Evolutionary conservation across 352 stramenopile genomes (phyloP).

Genomic region (Globisporangium barbulae): DNA sequence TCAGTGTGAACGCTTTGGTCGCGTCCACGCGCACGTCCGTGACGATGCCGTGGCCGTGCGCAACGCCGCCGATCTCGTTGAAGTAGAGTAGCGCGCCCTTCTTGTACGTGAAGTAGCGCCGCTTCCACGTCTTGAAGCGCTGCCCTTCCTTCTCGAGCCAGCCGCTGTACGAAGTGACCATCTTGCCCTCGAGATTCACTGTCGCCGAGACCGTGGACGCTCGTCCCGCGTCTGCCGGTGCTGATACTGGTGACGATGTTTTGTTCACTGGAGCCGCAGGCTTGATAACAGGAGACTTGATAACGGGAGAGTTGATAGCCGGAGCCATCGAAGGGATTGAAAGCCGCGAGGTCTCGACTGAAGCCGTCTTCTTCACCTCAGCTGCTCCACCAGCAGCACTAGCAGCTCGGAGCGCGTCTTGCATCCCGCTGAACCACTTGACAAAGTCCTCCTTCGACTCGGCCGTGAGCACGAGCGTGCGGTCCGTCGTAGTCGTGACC

Average conservation of each 20-base stretch:
- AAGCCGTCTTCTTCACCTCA: not conserved
- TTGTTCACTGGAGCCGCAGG: not conserved
- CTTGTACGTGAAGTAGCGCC: slow-evolving; percentile 69
- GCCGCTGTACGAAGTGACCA: slow-evolving; percentile 35
- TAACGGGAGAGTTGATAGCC: not conserved
- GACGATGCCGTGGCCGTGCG: slow-evolving; percentile 59
- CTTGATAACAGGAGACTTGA: not conserved
- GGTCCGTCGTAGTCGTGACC: slow-evolving; percentile 37
- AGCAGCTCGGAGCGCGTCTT: slow-evolving; percentile 29
- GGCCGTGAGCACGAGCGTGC: slow-evolving; percentile 58
- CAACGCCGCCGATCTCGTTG: slow-evolving; percentile 50
- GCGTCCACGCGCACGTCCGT: slow-evolving; percentile 36
- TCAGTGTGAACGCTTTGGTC: slow-evolving; percentile 47
- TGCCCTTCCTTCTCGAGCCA: slow-evolving; percentile 80
- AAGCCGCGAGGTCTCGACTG: not conserved
- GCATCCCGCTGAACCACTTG: slow-evolving; percentile 36
- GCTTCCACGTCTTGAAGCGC: slow-evolving; percentile 77
- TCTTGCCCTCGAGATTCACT: slow-evolving; percentile 23
- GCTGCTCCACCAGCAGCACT: slow-evolving; percentile 7
- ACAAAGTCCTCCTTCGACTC: slow-evolving; percentile 64
- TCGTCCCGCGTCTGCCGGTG: not conserved
- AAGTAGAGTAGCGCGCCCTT: slow-evolving; percentile 75
- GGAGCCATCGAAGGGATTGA: not conserved
- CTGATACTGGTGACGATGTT: slow-evolving; percentile 5
- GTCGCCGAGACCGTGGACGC: slow-evolving; percentile 12